Percentiles rank a stretch among this genome's conserved stretches.
phyloP scores from a whole-genome alignment of 2,329 filamentous ascomycete genomes.

The Hymenoscyphus linearis region DNA sequence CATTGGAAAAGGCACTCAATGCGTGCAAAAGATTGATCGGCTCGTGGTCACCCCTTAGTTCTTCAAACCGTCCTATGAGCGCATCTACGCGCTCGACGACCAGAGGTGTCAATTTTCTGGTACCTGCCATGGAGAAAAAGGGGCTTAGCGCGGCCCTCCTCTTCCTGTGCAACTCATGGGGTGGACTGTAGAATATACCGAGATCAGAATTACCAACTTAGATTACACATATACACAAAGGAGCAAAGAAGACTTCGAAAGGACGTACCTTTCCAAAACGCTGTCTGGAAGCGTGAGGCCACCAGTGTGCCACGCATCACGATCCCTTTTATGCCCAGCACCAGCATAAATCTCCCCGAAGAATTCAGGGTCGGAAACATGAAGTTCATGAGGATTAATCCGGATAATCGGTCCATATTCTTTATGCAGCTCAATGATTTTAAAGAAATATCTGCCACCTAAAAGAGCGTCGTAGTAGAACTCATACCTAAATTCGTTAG shows the following conservation, averaged over 20 bases:
- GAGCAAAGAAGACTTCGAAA: no score
- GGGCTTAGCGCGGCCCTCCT: conserved; percentile 12
- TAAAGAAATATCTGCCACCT: conserved; percentile 12
- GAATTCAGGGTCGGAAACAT: conserved; percentile 29
- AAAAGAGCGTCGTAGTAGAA: conserved; percentile 23
- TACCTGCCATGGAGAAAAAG: conserved; percentile 14
- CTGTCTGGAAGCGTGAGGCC: conserved; percentile 9
- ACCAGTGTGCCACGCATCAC: conserved; percentile 12
- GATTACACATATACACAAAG: no score
- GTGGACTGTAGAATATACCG: background rate
- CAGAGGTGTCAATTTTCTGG: conserved; percentile 8
- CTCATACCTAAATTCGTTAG: no score
- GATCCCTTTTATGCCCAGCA: conserved; percentile 1
- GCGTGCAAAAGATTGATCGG: conserved; percentile 17
- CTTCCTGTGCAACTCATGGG: conserved; percentile 14
- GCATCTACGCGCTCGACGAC: background rate
- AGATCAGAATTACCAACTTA: no score
- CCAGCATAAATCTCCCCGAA: conserved; percentile 27
- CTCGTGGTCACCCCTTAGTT: conserved; percentile 6
- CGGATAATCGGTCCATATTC: conserved; percentile 32
- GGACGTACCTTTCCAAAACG: background rate
- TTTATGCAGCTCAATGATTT: conserved; percentile 14
- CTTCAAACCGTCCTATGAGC: conserved; percentile 12
- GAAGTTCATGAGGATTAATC: conserved; percentile 29
- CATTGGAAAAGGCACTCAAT: conserved; percentile 2